Evolutionary conservation across 768 basidiomycete species (phyloP), one percentile per base, ranked within the genome.

Genomic region (Tulasnella sp.): DNA sequence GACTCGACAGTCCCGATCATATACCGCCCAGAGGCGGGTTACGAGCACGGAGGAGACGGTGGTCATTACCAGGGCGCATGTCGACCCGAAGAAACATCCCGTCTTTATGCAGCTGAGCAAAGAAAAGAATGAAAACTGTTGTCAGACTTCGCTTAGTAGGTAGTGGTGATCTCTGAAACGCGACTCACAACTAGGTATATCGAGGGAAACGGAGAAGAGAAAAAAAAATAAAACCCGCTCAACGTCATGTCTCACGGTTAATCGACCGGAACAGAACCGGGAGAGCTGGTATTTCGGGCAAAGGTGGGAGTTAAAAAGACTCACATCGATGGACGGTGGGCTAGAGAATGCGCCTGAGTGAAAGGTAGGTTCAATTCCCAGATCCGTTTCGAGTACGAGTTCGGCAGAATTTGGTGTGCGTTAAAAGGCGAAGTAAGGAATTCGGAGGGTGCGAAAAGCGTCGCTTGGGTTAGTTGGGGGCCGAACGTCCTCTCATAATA

Each of bases 1-100:
- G n/a, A 74, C 72, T 40, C 37, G 11, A 9, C 72, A 3, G 24
- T 44, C 42, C 20, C 72, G 72, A 1, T 42, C 73, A 34, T 75
- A 75, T 1, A 75, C 44, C 9, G 73, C 73, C 73, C 73, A 75
- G 73, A 48, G 24, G 5, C 73, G 73, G 73, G 73, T 48, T 0
- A 75, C 44, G 37, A 75, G 40, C 3, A 48, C 44, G 7, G 44
- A 75, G 73, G 73, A 42, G 1, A 75, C 73, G 18, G 42, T 41
- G 20, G 44, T 75, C 73, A 75, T 75, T 9, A 75, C 73, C 28
- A 75, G 24, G 3, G 28, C 28, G 12, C 60, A 64, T 28, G 60
- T 34, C 28, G 34, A 11, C 0, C 60, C 60, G 28, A 31, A 64
- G 60, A 31, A 64, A 2, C 60, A 64, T 31, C 60, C 60, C 12